Percentiles rank a stretch among this genome's conserved stretches.
Conservation (phyloP, 768 basidiomycete genomes). For the Amanita rimosa region DNA sequence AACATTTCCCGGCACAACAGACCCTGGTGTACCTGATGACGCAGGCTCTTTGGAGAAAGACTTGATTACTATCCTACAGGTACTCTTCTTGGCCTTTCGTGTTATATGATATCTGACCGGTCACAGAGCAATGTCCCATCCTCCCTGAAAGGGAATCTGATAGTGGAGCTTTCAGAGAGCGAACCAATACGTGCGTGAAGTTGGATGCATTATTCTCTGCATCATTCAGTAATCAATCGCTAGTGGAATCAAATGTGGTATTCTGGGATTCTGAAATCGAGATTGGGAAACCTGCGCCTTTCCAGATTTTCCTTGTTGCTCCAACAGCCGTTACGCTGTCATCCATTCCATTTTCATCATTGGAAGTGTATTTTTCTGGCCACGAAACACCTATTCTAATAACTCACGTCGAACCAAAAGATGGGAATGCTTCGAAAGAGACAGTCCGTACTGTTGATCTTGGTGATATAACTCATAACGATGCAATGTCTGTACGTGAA, state of each 20-base stretch:
- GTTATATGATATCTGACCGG: background rate
- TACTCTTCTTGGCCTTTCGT: conserved; percentile 6
- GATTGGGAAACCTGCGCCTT: conserved; percentile 52
- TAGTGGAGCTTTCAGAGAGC: conserved; percentile 54
- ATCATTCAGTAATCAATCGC: conserved; percentile 5
- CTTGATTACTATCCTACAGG: conserved; percentile 62
- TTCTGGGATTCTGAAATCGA: conserved; percentile 64
- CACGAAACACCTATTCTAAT: conserved; percentile 37
- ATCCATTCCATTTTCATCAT: conserved; percentile 46
- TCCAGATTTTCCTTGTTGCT: conserved; percentile 61
- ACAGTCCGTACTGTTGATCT: conserved; percentile 35
- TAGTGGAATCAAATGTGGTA: conserved; percentile 54
- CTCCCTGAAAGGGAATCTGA: conserved; percentile 39
- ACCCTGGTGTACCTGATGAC: conserved; percentile 31
- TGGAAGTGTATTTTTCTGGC: conserved; percentile 50
- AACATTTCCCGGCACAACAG: conserved; percentile 12
- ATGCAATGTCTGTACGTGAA: conserved; percentile 14
- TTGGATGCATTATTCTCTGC: background rate
- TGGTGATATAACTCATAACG: conserved; percentile 22
- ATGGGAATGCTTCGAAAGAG: conserved; percentile 7
- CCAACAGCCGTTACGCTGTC: conserved; percentile 37
- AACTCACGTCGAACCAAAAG: conserved; percentile 22
- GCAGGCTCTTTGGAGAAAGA: conserved; percentile 51
- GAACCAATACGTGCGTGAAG: conserved; percentile 45
- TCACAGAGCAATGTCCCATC: conserved; percentile 64